Evolutionary conservation across 1,284 basidiomycete genomes (phyloP), one percentile per base, ranked within the genome.

Genomic region (Rhodotorula sp.): DNA sequence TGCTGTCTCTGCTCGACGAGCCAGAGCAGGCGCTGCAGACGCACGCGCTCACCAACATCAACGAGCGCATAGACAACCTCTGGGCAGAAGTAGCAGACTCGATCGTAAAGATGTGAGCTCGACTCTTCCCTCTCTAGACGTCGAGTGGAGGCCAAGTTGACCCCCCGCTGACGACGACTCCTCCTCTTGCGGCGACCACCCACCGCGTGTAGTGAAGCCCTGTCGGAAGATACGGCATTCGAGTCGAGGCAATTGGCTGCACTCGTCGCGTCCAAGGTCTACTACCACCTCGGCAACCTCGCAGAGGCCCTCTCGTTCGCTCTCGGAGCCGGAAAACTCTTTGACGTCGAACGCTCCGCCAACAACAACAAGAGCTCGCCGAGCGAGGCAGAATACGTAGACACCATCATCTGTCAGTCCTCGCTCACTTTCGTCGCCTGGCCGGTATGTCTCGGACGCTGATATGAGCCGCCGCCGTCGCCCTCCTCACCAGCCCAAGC

Each of bases 81-180:
- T 98, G 95, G 94, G 90, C 94, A 65, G 95, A 98, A 85, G 95
- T 97, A 79, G 93, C 92, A 78, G 95, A 98, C 81, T 88, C 92
- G 80, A 89, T 97, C 77, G 86, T 90, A 52, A 84, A 88, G 72
- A 92, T 97, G 93, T 92, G 80, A 79, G 91, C 86, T 61, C 65
- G 5, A 28, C 2, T 45, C 5, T 23, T 19, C 21, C 43, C 48
- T 34, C 43, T 14, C 43, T 5, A 14, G 15, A 23, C 48, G 3
- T 5, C 26, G 54, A 18, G 26, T n/a, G 3, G 16, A 31, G 1
- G 5, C n/a, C 43, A 43, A 23, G 31, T 16, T 18, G 59, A 52
- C 62, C 31, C 16, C 21, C 54, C 60, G 65, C 71, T 75, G 69
- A 76, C 66, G 71, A 70, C 59, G 67, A 34, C 67, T 52, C 34